A percentile compares a stretch with the other conserved stretches of the same genome.
Conservation (phyloP, 148 eudicot species). For the Chenopodium suecicum region DNA sequence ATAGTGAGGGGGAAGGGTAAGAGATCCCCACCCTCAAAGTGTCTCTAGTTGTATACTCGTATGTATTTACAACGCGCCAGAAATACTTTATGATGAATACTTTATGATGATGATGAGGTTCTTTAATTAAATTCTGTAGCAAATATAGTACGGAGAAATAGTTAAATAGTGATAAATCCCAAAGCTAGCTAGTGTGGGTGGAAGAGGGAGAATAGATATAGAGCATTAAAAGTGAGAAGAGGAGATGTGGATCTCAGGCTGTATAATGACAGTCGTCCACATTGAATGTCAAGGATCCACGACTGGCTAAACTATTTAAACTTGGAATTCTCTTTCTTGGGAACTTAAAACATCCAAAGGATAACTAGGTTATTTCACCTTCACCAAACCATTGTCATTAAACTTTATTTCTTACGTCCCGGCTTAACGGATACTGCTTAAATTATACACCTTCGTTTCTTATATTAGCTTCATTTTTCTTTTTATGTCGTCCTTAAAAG, state of each 20-base stretch:
- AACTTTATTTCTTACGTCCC: no score
- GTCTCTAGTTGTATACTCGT: no score
- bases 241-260: constrained; percentile 16
- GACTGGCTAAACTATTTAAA: constrained; percentile 4
- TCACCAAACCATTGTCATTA: background rate
- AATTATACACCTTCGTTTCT: no score
- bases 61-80: no score
- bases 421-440: no score
- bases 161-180: background rate
- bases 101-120: no score
- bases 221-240: background rate
- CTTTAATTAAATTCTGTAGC: no score
- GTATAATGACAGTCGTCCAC: constrained; percentile 13
- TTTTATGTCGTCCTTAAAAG: no score
- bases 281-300: background rate
- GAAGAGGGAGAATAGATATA: background rate
- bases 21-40: no score
- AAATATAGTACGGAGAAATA: background rate
- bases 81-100: no score
- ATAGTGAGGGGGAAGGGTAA: no score
- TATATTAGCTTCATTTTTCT: no score
- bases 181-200: constrained; percentile 1
- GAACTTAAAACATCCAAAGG: constrained; percentile 15
- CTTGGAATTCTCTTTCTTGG: constrained; percentile 5
- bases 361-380: constrained; percentile 4